Evolutionary conservation across 2,329 filamentous ascomycete species (phyloP), one percentile per base, ranked within the genome.

Genomic region (Huntiella savannae): DNA sequence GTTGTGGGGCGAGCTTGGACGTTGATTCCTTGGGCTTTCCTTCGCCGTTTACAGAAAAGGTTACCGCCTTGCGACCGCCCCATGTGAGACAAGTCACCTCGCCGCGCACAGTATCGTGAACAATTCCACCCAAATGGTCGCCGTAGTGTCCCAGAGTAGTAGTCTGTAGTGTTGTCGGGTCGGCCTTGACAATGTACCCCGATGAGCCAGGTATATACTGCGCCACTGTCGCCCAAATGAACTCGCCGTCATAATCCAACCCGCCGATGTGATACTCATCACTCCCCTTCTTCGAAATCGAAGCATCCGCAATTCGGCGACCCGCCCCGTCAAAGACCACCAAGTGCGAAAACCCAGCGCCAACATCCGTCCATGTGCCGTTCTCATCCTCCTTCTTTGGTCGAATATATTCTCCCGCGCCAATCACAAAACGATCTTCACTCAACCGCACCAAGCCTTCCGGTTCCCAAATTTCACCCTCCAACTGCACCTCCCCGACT

Each of bases 151-250:
- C 52, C 1, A 70, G 50, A 0, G 53, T 49, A 42, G 59, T 55
- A 10, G 59, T 55, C 11, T 59, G 52, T 39, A 69, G 44, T 0
- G 54, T 63, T 1, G 53, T 49, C 1, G 64, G 64, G 19, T 63
- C 57, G 39, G 63, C 55, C 12, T 58, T 57, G 43, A 66, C 59
- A 6, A 67, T 55, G 13, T 62, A 63, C 1, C 62, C 65, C 0
- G 65, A 67, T 4, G 59, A 62, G 54, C 67, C 66, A 2, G 67
- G 67, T 1, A 67, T 60, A 49, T 69, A 68, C 51, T 70, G 63
- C 2, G 60, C 59, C 12, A 70, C 53, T 0, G 64, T 63, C 3
- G 60, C 62, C 67, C 68, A 69, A 41, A 70, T 60, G 48, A 59
- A 60, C 34, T 58, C 54, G 11, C 67, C 67, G 50, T 70, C 66